Evolutionary conservation across 306 rosid species (phyloP).

Genomic region (Adenanthera pavonina): DNA sequence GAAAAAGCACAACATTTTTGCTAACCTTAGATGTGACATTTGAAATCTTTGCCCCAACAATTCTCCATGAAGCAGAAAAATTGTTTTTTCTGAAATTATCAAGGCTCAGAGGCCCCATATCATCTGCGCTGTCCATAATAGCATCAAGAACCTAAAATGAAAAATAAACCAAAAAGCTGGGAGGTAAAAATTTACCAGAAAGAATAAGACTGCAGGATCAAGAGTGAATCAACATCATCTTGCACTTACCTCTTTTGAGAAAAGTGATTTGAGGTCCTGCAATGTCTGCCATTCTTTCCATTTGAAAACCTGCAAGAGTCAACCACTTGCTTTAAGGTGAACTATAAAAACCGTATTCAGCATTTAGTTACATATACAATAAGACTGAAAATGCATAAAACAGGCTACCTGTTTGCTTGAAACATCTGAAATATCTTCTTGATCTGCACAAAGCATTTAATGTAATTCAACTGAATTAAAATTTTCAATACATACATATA

Average conservation of each 20-base stretch:
- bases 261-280: slow-evolving; percentile 72
- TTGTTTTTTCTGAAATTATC: slow-evolving; percentile 76
- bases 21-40: slow-evolving; percentile 66
- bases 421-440: slow-evolving; percentile 49
- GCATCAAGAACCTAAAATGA: slow-evolving; percentile 79
- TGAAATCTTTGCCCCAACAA: slow-evolving; percentile 54
- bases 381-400: slow-evolving; percentile 22
- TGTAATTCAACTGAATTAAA: slow-evolving; percentile 37
- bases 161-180: slow-evolving; percentile 41
- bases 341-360: slow-evolving; percentile 21
- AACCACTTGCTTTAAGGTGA: slow-evolving; percentile 24
- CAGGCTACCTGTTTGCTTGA: slow-evolving; percentile 60
- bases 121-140: slow-evolving; percentile 73
- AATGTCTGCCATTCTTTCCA: slow-evolving; percentile 77
- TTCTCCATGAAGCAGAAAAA: slow-evolving; percentile 81
- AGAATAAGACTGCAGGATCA: slow-evolving; percentile 28
- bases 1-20: slow-evolving; percentile 44
- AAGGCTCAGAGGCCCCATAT: slow-evolving; percentile 84
- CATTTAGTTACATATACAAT: slow-evolving; percentile 22
- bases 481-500: slow-evolving; percentile 1
- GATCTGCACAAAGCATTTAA: slow-evolving; percentile 64
- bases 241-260: slow-evolving; percentile 79
- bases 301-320: slow-evolving; percentile 54
- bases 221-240: slow-evolving; percentile 24
- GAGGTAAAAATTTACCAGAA: slow-evolving; percentile 25